phyloP scores from a whole-genome alignment of 1,139 yeast genomes.

The Geotrichum reessii region DNA sequence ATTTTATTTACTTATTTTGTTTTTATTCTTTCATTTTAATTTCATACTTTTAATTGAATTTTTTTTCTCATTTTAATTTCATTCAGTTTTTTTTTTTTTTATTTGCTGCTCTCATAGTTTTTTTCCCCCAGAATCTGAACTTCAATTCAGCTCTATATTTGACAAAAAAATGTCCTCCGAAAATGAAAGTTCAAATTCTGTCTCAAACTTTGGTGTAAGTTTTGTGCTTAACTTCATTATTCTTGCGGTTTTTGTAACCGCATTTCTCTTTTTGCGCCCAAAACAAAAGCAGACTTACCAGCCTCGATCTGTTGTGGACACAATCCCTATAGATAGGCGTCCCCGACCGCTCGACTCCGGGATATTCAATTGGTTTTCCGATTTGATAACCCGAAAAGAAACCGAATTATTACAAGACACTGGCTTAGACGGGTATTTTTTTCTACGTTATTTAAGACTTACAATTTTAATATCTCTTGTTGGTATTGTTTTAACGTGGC shows the following conservation, averaged over 20 bases:
- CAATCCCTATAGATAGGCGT: conserved; percentile 39
- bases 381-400: conserved; percentile 48
- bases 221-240: conserved; percentile 52
- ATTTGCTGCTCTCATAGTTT: not conserved
- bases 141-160: not conserved
- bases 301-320: conserved; percentile 61
- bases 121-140: not conserved
- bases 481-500: conserved; percentile 65
- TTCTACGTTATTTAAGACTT: conserved; percentile 67
- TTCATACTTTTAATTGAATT: too few species aligned
- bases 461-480: conserved; percentile 52
- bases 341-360: conserved; percentile 37
- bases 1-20: not conserved
- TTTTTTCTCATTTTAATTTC: not conserved
- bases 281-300: conserved; percentile 68
- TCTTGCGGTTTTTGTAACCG: conserved; percentile 49
- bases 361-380: conserved; percentile 34
- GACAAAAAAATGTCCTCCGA: not conserved
- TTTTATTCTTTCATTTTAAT: not conserved
- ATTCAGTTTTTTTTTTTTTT: not conserved
- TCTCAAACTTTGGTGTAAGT: conserved; percentile 45
- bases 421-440: conserved; percentile 86
- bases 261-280: conserved; percentile 62
- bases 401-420: conserved; percentile 67
- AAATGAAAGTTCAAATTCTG: conserved; percentile 26